Conservation (phyloP, 2,329 filamentous ascomycete species). For the Oidium heveae region DNA sequence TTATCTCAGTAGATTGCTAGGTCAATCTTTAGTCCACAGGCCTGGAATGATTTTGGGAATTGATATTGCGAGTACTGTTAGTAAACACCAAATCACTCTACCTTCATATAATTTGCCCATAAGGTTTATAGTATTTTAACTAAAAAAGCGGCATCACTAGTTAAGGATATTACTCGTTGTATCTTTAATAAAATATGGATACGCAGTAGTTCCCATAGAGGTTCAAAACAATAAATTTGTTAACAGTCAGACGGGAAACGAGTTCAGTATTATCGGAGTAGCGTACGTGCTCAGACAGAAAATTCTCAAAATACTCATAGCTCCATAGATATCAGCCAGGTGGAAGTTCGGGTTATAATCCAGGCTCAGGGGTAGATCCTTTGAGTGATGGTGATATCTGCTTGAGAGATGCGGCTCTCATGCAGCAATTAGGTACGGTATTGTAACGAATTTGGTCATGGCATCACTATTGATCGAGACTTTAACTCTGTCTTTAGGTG, state of each 20-base stretch:
- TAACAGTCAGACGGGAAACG: slow-evolving; percentile 29
- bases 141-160: too few relatives aligned
- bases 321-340: slow-evolving; percentile 32
- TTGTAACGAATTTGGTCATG: background rate
- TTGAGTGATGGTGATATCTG: slow-evolving; percentile 32
- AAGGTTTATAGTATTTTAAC: too few relatives aligned
- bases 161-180: slow-evolving; percentile 5
- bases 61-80: too few relatives aligned
- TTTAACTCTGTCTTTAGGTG: slow-evolving; percentile 13
- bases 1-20: too few relatives aligned
- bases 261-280: slow-evolving; percentile 40
- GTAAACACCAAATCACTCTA: too few relatives aligned
- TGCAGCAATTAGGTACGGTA: slow-evolving; percentile 27
- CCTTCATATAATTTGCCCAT: too few relatives aligned
- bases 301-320: background rate
- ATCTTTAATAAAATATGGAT: slow-evolving; percentile 17
- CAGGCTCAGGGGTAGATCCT: slow-evolving; percentile 27
- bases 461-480: background rate
- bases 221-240: slow-evolving; percentile 33
- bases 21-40: too few relatives aligned
- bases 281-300: slow-evolving; percentile 14
- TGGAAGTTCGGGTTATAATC: slow-evolving; percentile 35
- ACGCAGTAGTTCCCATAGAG: slow-evolving; percentile 30
- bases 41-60: too few relatives aligned
- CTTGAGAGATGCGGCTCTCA: slow-evolving; percentile 36